phyloP scores from a whole-genome alignment of 306 rosid species.

The Vigna reflexopilosa region DNA sequence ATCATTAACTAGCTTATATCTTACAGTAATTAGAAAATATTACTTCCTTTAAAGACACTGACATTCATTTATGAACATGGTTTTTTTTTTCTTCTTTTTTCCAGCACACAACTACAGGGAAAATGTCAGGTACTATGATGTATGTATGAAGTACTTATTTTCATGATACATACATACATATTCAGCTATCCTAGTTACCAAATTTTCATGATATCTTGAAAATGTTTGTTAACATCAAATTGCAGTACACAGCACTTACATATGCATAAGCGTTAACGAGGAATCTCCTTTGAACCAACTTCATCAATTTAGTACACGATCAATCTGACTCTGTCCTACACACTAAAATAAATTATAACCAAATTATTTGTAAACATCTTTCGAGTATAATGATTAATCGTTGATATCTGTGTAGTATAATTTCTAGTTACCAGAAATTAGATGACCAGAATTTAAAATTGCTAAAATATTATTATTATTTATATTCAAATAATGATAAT shows the following conservation, averaged over 20 bases:
- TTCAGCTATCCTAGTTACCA: not conserved
- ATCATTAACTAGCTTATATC: constrained; percentile 18
- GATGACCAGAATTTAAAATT: too few relatives aligned
- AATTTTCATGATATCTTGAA: not conserved
- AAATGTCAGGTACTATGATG: constrained; percentile 60
- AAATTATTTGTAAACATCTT: too few relatives aligned
- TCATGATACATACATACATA: not conserved
- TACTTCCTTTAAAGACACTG: constrained; percentile 36
- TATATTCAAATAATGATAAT: too few relatives aligned
- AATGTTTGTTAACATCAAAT: too few relatives aligned
- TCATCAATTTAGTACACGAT: not conserved
- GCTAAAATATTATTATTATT: too few relatives aligned
- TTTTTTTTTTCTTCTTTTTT: constrained; percentile 41
- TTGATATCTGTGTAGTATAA: too few relatives aligned
- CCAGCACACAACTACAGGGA: constrained; percentile 56
- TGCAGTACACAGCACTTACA: not conserved
- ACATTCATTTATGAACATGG: constrained; percentile 40
- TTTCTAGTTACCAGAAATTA: too few relatives aligned
- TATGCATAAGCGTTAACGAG: not conserved
- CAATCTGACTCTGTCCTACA: too few relatives aligned
- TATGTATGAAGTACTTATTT: not conserved
- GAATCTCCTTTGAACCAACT: not conserved
- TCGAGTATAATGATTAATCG: too few relatives aligned
- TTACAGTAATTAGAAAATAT: constrained; percentile 24
- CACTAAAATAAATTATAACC: too few relatives aligned